These are phyloP conservation scores for Cercospora sesami DNA, from an alignment of 2,329 filamentous ascomycete genomes.

Conservation along the genomic window DNA sequence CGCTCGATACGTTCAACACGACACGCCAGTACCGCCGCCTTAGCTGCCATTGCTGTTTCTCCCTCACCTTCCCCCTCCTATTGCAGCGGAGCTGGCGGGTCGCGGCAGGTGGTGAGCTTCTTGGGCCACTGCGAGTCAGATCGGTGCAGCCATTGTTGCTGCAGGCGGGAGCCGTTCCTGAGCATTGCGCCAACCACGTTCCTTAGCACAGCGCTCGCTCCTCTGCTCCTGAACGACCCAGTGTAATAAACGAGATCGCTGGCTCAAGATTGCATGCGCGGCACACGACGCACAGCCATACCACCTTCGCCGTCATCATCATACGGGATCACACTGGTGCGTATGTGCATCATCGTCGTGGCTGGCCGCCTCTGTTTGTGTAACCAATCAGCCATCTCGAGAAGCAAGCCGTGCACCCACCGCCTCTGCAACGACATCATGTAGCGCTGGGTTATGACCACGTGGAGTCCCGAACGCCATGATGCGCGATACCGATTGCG, in stretches of 20 bases:
- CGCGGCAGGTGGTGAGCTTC: background rate
- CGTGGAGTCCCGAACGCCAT: conserved; percentile 12
- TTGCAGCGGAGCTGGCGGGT: background rate
- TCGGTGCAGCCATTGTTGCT: background rate
- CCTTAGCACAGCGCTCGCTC: background rate
- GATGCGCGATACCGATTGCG: conserved; percentile 2
- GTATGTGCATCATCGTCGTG: background rate
- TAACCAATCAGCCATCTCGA: background rate
- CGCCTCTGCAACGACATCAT: conserved; percentile 7
- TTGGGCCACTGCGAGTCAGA: background rate
- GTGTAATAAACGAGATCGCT: background rate
- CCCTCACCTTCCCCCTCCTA: background rate
- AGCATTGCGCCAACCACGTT: background rate
- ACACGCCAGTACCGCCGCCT: background rate
- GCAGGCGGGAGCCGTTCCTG: background rate
- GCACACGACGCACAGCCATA: background rate
- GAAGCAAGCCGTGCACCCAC: background rate
- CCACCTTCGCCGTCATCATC: background rate
- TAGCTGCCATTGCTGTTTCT: background rate
- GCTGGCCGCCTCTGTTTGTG: background rate
- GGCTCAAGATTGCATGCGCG: background rate
- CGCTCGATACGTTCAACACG: background rate
- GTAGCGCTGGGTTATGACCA: conserved; percentile 1
- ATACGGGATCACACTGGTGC: background rate
- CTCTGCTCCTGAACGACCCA: background rate